Percentiles rank a stretch among this genome's conserved stretches.
These are phyloP conservation scores for Voacanga thouarsii DNA, from an alignment of 257 asterid genomes.

Conservation along the genomic window DNA sequence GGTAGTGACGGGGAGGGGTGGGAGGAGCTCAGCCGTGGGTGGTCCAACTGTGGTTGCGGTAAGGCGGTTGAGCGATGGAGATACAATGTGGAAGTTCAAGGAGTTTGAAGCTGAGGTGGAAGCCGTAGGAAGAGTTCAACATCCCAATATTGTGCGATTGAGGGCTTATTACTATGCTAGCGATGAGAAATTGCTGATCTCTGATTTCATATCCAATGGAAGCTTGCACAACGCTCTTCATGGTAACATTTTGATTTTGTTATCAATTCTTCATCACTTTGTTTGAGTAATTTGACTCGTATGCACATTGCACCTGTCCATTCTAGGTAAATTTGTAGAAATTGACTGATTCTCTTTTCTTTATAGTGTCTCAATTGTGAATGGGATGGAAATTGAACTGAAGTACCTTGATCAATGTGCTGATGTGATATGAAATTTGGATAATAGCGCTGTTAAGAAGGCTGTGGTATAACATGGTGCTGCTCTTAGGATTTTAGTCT, in stretches of 20 bases:
- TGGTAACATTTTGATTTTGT: constrained; percentile 36
- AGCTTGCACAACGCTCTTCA: constrained; percentile 76
- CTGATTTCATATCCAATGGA: constrained; percentile 76
- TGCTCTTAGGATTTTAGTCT: not conserved
- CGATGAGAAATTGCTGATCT: constrained; percentile 79
- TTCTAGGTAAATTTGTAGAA: not conserved
- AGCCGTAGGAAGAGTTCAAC: constrained; percentile 66
- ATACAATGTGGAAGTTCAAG: constrained; percentile 56
- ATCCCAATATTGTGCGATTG: constrained; percentile 73
- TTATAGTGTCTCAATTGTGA: not conserved
- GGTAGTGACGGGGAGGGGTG: constrained; percentile 70
- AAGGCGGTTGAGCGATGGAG: constrained; percentile 90
- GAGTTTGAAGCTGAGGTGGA: constrained; percentile 90
- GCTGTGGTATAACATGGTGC: not conserved
- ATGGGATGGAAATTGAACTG: not conserved
- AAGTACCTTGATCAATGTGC: not conserved
- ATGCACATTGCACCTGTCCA: no score
- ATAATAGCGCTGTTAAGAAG: not conserved
- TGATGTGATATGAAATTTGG: not conserved
- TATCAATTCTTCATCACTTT: not conserved
- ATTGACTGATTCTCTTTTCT: not conserved
- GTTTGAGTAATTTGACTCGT: not conserved
- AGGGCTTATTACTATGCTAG: constrained; percentile 88
- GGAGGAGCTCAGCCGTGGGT: constrained; percentile 42
- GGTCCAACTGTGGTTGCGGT: constrained; percentile 62